Evolutionary conservation across 1,139 yeast species (phyloP).

Genomic region (Entelexis paramagnoliae): DNA sequence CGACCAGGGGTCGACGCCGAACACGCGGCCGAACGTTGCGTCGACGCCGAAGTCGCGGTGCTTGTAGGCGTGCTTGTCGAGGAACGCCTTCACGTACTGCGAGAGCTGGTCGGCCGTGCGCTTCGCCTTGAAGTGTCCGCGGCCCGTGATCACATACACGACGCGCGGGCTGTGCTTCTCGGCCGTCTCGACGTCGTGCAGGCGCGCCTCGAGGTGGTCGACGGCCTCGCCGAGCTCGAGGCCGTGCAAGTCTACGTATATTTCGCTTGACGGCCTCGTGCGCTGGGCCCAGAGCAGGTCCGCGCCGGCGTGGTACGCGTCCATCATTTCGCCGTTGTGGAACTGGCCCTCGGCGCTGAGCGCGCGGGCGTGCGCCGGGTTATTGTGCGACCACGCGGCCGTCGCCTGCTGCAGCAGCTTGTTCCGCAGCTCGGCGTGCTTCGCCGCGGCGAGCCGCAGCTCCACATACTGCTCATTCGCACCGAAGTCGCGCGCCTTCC

Average conservation of each 20-base stretch:
- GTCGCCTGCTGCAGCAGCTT: conserved; percentile 35
- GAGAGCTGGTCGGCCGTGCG: conserved; percentile 29
- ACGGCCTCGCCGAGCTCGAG: conserved; percentile 33
- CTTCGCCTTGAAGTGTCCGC: conserved; percentile 29
- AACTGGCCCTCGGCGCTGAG: conserved; percentile 33
- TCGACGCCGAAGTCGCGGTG: conserved; percentile 31
- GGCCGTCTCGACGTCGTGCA: conserved; percentile 26
- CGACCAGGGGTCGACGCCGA: conserved; percentile 36
- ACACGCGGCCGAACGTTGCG: conserved; percentile 30
- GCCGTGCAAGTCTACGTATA: conserved; percentile 36
- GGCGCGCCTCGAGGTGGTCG: conserved; percentile 27
- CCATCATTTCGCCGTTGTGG: conserved; percentile 28
- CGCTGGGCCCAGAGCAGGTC: conserved; percentile 26
- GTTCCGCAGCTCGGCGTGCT: conserved; percentile 31
- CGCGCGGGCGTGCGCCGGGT: conserved; percentile 33
- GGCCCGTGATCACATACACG: conserved; percentile 31
- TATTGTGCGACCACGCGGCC: conserved; percentile 32
- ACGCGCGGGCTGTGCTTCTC: conserved; percentile 26
- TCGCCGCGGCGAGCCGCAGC: conserved; percentile 26
- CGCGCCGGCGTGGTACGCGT: conserved; percentile 26
- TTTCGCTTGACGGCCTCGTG: conserved; percentile 24
- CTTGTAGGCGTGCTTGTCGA: conserved; percentile 34
- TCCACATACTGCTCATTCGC: conserved; percentile 26
- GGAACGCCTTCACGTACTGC: conserved; percentile 27
- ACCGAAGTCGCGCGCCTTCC: conserved; percentile 29